Base-by-base conservation (phyloP, 140 eudicot genomes). In the Senecio squalidus region DNA sequence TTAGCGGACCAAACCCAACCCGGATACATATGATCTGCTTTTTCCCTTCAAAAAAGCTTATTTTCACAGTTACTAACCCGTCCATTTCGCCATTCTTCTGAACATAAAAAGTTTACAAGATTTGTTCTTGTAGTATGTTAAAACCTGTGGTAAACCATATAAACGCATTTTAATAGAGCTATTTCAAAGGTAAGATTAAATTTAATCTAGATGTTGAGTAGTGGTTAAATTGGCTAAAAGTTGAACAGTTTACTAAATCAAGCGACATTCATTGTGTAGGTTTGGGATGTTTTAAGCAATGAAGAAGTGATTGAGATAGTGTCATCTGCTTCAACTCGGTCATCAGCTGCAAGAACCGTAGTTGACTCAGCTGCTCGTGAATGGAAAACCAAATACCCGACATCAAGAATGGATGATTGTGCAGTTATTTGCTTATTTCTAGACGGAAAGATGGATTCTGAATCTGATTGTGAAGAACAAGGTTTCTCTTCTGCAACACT, bases 341-440 rank as follows among this genome's bases (percentile, higher is more conserved):
- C 96, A 63, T 78, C 96, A 31, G 86, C 94, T 17, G 89, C 96
- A 46, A 58, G 96, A 29, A 70, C 72, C 9, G 29, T 88, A 25
- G 94, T 81, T 14, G 96, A 88, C 27, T 73, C 86, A 1, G 96
- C 96, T 43, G 86, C 96, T 43, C 82, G 86, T 5, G 96, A 88
- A 76, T 88, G 96, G 96, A 84, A 81, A 70, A 40, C 78, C 34
- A 88, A 88, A 52, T 88, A 88, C 58, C 96, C 94, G 4, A 84
- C 94, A 26, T 88, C 96, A n/a, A 88, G 78, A 73, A 88, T 88
- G 94, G 96, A 88, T 60, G 96, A 88, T 45, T 88, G 96, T 70
- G 96, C 96, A 2, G 96, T 88, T 3, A 77, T 88, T 16, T 88
- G 96, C 73, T 67, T 88, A 41, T 88, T 84, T 26, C 48, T 88